Conservation (phyloP, 331 rosid species). For the Prunus yedoensis region DNA sequence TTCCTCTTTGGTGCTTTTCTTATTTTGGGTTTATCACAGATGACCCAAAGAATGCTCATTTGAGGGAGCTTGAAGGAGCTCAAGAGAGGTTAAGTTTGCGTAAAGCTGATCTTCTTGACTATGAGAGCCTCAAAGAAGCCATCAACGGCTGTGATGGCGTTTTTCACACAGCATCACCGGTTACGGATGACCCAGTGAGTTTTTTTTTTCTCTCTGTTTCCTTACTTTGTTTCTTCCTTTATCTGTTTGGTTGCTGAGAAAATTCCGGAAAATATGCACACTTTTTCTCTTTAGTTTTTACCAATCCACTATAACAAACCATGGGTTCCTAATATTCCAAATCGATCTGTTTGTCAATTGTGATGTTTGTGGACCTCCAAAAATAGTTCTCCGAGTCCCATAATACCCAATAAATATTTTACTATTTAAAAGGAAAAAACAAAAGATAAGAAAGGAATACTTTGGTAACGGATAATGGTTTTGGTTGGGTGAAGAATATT, state of each 20-base stretch:
- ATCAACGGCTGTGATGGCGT: conserved; percentile 72
- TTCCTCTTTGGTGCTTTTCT: background rate
- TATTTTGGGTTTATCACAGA: conserved; percentile 35
- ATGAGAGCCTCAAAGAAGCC: conserved; percentile 50
- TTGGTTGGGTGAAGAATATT: too few species aligned
- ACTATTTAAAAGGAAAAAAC: too few species aligned
- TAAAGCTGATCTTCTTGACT: conserved; percentile 77
- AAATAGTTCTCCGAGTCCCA: too few species aligned
- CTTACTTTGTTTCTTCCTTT: background rate
- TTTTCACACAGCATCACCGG: conserved; percentile 88
- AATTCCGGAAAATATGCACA: background rate
- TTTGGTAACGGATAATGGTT: too few species aligned
- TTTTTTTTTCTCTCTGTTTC: background rate
- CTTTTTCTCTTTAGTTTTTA: too few species aligned
- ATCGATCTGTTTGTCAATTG: too few species aligned
- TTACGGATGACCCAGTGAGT: conserved; percentile 87
- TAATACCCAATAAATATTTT: too few species aligned
- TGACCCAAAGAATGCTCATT: conserved; percentile 75
- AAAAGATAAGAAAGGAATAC: too few species aligned
- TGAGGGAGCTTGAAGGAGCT: conserved; percentile 85
- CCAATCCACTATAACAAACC: too few species aligned
- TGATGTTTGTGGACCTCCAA: too few species aligned
- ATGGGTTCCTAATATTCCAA: too few species aligned
- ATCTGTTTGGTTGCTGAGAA: background rate
- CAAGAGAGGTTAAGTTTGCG: conserved; percentile 61